Conservation (phyloP, 1,284 basidiomycete genomes). For the Tilletia indica region DNA sequence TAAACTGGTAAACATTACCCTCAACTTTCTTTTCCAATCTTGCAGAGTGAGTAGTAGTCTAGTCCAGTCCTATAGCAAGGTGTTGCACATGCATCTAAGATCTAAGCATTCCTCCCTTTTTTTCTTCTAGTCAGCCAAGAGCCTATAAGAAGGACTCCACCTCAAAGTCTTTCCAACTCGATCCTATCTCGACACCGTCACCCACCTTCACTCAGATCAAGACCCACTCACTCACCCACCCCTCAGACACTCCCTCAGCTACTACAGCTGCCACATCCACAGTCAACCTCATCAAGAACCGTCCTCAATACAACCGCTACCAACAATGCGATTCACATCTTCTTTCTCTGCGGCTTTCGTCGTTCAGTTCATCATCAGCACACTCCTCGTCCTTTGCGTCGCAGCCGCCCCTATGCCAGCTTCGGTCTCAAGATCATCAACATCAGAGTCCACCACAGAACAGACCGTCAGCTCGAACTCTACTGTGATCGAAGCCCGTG, state of each 20-base stretch:
- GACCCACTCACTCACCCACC: slow-evolving; percentile 7
- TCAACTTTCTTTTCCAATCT: no score
- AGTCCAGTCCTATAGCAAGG: no score
- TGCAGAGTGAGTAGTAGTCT: no score
- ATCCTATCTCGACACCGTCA: not conserved
- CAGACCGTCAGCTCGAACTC: not conserved
- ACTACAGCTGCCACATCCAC: not conserved
- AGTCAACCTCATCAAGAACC: not conserved
- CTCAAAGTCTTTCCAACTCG: not conserved
- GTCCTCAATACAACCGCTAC: not conserved
- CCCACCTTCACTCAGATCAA: not conserved
- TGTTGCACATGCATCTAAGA: no score
- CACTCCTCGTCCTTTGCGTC: not conserved
- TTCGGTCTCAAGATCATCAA: not conserved
- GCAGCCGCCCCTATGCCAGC: slow-evolving; percentile 6
- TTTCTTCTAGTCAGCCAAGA: not conserved
- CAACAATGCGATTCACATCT: slow-evolving; percentile 6
- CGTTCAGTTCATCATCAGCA: not conserved
- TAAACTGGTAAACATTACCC: no score
- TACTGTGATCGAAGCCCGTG: not conserved
- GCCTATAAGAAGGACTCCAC: not conserved
- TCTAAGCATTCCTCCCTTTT: not conserved
- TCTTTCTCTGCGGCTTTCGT: not conserved
- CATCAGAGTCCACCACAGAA: not conserved
- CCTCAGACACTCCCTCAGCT: not conserved